These are phyloP conservation scores for Pleurotus platypus DNA, from an alignment of 768 basidiomycete genomes.

Conservation along the genomic window DNA sequence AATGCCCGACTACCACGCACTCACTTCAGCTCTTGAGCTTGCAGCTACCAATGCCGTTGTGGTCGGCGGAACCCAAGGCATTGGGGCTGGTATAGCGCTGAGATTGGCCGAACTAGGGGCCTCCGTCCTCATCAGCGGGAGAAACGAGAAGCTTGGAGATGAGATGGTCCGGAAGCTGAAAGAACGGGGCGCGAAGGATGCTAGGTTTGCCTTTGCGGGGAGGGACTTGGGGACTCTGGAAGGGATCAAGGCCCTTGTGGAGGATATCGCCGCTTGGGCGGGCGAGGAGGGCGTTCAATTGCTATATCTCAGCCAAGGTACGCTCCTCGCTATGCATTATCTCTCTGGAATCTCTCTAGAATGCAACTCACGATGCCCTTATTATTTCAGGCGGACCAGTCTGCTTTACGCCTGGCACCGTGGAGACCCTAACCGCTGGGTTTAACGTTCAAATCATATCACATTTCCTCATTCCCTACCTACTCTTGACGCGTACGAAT, in stretches of 20 bases:
- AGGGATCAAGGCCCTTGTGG: background rate
- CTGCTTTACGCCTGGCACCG: background rate
- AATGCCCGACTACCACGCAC: slow-evolving; percentile 1
- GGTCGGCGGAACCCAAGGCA: slow-evolving; percentile 1
- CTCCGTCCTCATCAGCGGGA: background rate
- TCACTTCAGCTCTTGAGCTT: background rate
- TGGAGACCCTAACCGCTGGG: background rate
- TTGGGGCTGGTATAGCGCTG: slow-evolving; percentile 2
- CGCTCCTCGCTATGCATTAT: too few species aligned
- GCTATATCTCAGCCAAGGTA: slow-evolving; percentile 1
- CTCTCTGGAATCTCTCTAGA: background rate
- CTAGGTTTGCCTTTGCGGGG: background rate
- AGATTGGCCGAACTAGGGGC: background rate
- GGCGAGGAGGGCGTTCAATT: slow-evolving; percentile 5
- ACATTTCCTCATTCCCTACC: slow-evolving; percentile 2
- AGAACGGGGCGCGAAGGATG: background rate
- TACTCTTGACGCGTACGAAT: background rate
- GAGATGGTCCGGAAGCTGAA: background rate
- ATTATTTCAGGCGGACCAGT: background rate
- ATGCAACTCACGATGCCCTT: background rate
- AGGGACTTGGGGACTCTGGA: background rate
- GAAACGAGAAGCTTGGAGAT: background rate
- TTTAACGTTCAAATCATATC: slow-evolving; percentile 4
- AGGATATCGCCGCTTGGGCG: slow-evolving; percentile 3
- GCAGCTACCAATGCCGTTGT: background rate